Evolutionary conservation across 192 early-diverging fungal genomes (phyloP).

Genomic region (Linnemannia elongata): DNA sequence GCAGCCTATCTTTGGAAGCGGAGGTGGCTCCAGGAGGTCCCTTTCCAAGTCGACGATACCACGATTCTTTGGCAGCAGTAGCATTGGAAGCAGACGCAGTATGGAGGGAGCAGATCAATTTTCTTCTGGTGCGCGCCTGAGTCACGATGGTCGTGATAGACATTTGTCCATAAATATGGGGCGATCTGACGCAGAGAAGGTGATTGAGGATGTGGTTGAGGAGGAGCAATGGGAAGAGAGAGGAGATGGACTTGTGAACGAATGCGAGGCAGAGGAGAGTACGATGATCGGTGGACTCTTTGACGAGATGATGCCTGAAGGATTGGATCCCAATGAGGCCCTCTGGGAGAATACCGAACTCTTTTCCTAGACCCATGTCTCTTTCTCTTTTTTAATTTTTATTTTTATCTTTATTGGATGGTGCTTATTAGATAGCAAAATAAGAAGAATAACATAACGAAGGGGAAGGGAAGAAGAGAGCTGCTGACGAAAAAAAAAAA

Average conservation of each 20-base stretch:
- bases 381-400: background rate
- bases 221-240: background rate
- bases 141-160: background rate
- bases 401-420: background rate
- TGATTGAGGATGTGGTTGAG: background rate
- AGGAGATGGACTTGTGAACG: background rate
- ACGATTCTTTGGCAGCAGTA: background rate
- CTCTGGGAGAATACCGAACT: conserved; percentile 47
- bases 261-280: background rate
- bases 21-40: background rate
- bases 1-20: conserved; percentile 30
- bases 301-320: conserved; percentile 49
- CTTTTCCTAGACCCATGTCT: conserved; percentile 10
- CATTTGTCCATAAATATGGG: background rate
- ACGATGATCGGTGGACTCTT: conserved; percentile 29
- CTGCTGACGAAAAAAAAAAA: background rate
- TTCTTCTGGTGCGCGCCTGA: background rate
- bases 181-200: background rate
- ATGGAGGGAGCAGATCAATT: background rate
- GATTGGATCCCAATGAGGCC: conserved; percentile 35
- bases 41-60: background rate
- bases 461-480: background rate
- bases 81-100: background rate
- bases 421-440: background rate
- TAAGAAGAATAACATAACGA: background rate